Evolutionary conservation across 106 monocot species (phyloP).

Genomic region (Dendrobium catenatum): DNA sequence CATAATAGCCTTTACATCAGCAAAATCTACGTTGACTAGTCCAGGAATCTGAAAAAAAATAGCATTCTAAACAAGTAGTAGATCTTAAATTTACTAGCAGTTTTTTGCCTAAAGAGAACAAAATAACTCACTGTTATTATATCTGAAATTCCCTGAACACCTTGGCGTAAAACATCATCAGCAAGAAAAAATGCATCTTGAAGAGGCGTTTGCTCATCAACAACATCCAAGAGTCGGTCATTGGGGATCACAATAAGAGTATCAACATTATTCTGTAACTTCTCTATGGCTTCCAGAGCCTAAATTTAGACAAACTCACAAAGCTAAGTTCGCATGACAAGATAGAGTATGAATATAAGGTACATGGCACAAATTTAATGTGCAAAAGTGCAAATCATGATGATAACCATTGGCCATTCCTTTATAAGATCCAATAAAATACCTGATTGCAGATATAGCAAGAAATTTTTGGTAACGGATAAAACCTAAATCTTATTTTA

Average conservation of each 20-base stretch:
- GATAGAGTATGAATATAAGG: no score
- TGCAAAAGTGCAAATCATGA: background rate
- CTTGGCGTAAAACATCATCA: conserved; percentile 97
- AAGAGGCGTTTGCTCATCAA: conserved; percentile 91
- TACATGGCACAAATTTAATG: background rate
- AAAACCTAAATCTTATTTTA: background rate
- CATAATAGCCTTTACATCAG: conserved; percentile 98
- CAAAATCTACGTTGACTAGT: conserved; percentile 98
- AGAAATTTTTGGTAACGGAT: background rate
- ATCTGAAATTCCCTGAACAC: conserved; percentile 97
- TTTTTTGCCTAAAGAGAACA: background rate
- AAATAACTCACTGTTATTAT: conserved; percentile 72
- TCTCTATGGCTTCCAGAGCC: conserved; percentile 94
- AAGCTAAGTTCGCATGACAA: background rate
- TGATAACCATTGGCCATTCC: background rate
- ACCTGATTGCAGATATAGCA: background rate
- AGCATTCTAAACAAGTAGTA: background rate
- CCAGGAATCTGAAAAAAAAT: conserved; percentile 69
- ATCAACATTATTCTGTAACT: conserved; percentile 84
- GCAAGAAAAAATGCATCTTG: conserved; percentile 97
- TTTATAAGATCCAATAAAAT: background rate
- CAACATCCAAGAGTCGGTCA: conserved; percentile 81
- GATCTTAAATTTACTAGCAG: background rate
- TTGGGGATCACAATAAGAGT: conserved; percentile 99
- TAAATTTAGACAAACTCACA: conserved; percentile 12